Evolutionary conservation across 768 basidiomycete genomes (phyloP), one percentile per base, ranked within the genome.

Genomic region (Tylopilus vinaceipallidus): DNA sequence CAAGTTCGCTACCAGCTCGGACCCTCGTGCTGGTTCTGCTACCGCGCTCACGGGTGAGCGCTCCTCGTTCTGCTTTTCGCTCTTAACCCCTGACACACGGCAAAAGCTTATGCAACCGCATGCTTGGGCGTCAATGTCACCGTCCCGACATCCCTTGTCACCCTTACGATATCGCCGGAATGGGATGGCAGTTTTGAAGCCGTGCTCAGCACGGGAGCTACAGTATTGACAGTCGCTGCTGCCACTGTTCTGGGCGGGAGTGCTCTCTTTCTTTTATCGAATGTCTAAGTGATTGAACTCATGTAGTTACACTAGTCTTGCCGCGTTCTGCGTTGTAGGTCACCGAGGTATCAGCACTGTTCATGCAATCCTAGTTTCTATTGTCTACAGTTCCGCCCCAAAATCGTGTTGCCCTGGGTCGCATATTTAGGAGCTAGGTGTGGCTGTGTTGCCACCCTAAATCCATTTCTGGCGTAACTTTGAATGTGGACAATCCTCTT

Each of bases 151-250:
- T 64, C 68, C 12, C 59, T 73, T 34, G 70, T 73, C 19, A 65
- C 73, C 2, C 71, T 89, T 32, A 47, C 59, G 1, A 60, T 81
- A 16, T 79, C 84, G 2, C 38, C 67, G 0, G 65, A 55, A 53
- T 88, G 85, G 87, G 75, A 86, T 55, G 86, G 87, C 0, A 81
- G 81, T 4, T 71, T 72, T 47, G 77, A 71, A 13, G 67, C 72
- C 10, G 62, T 69, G n/a, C 70, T 89, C 52, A 72, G 73, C 42
- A 50, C 66, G 1, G 71, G 63, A 3, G 75, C 65, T 23, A 76
- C 76, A 0, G 73, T 70, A n/a, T 49, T 84, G 24, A 66, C 69
- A 7, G 76, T 83, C 16, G 60, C 61, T 17, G 55, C 71, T 7
- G 79, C 73, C 6, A 68, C 62, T 2, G 6, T 82, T n/a, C 64